Conservation (phyloP, 2,329 filamentous ascomycete genomes). For the Hansfordia pulvinata region DNA sequence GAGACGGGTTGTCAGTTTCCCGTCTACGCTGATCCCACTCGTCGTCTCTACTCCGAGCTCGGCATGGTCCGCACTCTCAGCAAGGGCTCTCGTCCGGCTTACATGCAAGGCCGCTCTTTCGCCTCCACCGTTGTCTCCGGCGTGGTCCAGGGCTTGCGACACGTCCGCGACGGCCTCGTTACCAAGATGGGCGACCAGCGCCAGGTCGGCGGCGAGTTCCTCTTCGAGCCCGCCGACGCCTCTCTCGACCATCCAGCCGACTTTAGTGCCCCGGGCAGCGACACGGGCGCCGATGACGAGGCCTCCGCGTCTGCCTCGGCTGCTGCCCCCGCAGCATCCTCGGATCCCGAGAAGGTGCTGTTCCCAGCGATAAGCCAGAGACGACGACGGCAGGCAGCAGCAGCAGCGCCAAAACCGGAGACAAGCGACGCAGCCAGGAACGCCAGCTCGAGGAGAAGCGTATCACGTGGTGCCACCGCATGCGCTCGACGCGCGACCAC, state of each 20-base stretch:
- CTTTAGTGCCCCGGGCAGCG: slow-evolving; percentile 24
- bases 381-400: background rate
- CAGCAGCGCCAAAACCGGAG: slow-evolving; percentile 1
- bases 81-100: slow-evolving; percentile 46
- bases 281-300: slow-evolving; percentile 4
- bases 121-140: slow-evolving; percentile 33
- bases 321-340: too few species aligned
- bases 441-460: slow-evolving; percentile 35
- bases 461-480: slow-evolving; percentile 70
- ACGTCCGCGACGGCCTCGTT: slow-evolving; percentile 41
- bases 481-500: slow-evolving; percentile 69
- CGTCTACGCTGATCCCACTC: slow-evolving; percentile 64
- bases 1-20: slow-evolving; percentile 55
- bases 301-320: background rate
- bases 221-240: slow-evolving; percentile 45
- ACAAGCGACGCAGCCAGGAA: slow-evolving; percentile 13
- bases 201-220: slow-evolving; percentile 65
- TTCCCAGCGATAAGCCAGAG: too few species aligned
- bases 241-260: slow-evolving; percentile 28
- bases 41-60: slow-evolving; percentile 50
- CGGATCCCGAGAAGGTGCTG: too few species aligned
- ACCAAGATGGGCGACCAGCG: slow-evolving; percentile 50
- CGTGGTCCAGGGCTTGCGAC: slow-evolving; percentile 45
- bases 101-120: slow-evolving; percentile 41
- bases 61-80: slow-evolving; percentile 54